Conservation (phyloP, 2,329 filamentous ascomycete genomes). For the Clonostachys byssicola region DNA sequence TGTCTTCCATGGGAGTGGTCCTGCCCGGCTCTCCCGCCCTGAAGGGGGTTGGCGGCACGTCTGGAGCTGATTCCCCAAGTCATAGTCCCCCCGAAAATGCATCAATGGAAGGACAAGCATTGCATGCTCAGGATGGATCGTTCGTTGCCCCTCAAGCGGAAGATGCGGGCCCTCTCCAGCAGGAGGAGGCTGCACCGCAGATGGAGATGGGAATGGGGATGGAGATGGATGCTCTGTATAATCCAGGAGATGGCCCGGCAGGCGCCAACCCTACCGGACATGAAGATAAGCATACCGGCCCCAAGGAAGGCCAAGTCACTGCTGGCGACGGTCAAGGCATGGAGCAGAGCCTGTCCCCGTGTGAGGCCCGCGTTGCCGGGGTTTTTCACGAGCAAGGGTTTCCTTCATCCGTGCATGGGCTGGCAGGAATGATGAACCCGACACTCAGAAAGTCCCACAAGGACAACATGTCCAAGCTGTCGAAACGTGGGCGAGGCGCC, state of each 20-base stretch:
- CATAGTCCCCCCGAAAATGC: background rate
- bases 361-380: constrained; percentile 25
- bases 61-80: too few relatives aligned
- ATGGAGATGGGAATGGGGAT: constrained; percentile 2
- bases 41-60: too few relatives aligned
- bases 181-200: constrained; percentile 10
- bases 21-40: constrained; percentile 1
- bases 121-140: too few relatives aligned
- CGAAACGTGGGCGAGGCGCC: constrained; percentile 14
- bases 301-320: background rate
- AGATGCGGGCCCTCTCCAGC: constrained; percentile 10
- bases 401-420: constrained; percentile 25
- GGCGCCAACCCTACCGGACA: too few relatives aligned
- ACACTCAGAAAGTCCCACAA: constrained; percentile 17
- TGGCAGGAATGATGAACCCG: constrained; percentile 26
- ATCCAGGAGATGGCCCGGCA: too few relatives aligned
- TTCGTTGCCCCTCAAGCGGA: background rate
- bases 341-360: constrained; percentile 16
- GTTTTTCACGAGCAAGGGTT: constrained; percentile 25
- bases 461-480: constrained; percentile 19
- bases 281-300: background rate
- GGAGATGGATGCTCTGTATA: constrained; percentile 9
- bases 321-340: constrained; percentile 5
- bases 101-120: too few relatives aligned
- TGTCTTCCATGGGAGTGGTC: constrained; percentile 22